Conservation (phyloP, 495 filamentous ascomycete genomes). For the Terfezia boudieri region DNA sequence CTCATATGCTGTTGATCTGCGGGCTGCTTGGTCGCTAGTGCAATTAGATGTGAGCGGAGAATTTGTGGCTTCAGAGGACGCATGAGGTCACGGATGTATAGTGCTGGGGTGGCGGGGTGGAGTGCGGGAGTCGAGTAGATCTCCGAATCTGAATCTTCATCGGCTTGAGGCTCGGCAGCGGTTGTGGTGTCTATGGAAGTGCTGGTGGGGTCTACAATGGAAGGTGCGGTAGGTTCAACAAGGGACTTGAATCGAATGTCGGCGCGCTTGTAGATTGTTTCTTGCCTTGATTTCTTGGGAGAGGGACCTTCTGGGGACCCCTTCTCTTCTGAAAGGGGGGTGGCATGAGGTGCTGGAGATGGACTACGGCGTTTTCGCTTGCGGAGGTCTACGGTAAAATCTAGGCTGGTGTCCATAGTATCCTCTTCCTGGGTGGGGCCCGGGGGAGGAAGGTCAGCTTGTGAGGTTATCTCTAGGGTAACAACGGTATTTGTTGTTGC, state of each 20-base stretch:
- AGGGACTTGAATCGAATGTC: constrained; percentile 7
- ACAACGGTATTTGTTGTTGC: no score
- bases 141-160: constrained; percentile 1
- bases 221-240: not conserved
- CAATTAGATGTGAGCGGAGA: constrained; percentile 43
- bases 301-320: no score
- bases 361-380: constrained; percentile 56
- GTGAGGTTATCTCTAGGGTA: no score
- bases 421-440: not conserved
- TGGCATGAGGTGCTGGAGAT: constrained; percentile 37
- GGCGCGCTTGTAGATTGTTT: not conserved
- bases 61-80: constrained; percentile 47
- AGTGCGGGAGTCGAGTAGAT: constrained; percentile 29
- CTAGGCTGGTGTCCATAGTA: constrained; percentile 26
- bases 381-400: constrained; percentile 25
- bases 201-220: not conserved
- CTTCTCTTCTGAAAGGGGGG: not conserved
- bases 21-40: constrained; percentile 31
- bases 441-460: no score
- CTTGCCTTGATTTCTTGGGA: not conserved
- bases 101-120: constrained; percentile 60
- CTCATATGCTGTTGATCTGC: no score
- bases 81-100: constrained; percentile 87
- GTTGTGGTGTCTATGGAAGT: not conserved
- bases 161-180: not conserved